These are phyloP conservation scores for Vigna angularis DNA, from an alignment of 306 rosid genomes.

Conservation along the genomic window DNA sequence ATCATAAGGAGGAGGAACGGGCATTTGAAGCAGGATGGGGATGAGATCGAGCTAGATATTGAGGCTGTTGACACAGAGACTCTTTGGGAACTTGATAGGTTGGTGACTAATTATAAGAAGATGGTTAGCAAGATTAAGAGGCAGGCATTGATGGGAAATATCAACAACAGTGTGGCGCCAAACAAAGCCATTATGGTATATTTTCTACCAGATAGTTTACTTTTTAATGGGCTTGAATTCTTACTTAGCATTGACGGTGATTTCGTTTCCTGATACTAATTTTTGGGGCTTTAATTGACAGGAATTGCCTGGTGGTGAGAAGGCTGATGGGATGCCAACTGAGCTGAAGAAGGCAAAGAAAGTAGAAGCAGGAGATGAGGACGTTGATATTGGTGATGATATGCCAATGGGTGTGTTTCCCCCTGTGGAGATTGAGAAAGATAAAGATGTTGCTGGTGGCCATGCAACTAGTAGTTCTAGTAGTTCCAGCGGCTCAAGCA, in stretches of 20 bases:
- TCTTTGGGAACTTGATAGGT: slow-evolving; percentile 96
- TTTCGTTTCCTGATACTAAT: not conserved
- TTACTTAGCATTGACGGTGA: not conserved
- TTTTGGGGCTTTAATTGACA: slow-evolving; percentile 28
- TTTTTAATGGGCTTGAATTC: not conserved
- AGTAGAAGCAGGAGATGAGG: slow-evolving; percentile 88
- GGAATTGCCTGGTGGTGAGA: slow-evolving; percentile 61
- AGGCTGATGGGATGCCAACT: slow-evolving; percentile 42
- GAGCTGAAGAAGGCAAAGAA: slow-evolving; percentile 79
- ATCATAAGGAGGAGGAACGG: slow-evolving; percentile 91
- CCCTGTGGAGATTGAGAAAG: slow-evolving; percentile 94
- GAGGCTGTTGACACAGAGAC: slow-evolving; percentile 94
- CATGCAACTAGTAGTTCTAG: slow-evolving; percentile 78
- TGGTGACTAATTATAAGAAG: slow-evolving; percentile 91
- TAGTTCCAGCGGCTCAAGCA: slow-evolving; percentile 85
- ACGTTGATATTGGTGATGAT: slow-evolving; percentile 95
- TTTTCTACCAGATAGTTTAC: not conserved
- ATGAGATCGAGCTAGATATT: slow-evolving; percentile 97
- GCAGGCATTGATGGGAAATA: slow-evolving; percentile 68
- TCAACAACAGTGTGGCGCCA: slow-evolving; percentile 43
- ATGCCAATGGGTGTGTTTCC: slow-evolving; percentile 84
- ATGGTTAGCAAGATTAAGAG: slow-evolving; percentile 92
- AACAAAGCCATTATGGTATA: slow-evolving; percentile 71
- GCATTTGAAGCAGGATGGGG: slow-evolving; percentile 93
- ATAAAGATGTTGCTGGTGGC: slow-evolving; percentile 66